Conservation (phyloP, 306 rosid species). For the Acacia melanoxylon region DNA sequence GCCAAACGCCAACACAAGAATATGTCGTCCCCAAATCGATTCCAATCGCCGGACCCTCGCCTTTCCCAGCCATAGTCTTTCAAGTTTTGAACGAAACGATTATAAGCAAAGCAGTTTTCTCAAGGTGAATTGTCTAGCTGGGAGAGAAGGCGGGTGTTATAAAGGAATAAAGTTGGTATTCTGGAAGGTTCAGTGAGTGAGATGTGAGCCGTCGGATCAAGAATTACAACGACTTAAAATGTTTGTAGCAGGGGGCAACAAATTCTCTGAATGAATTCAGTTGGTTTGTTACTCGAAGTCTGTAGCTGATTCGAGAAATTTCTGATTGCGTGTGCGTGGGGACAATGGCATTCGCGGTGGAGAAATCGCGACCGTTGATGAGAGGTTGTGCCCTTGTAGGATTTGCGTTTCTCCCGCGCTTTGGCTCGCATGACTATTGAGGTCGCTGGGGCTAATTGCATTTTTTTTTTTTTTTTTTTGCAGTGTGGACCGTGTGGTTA, state of each 20-base stretch:
- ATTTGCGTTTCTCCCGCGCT: constrained; percentile 29
- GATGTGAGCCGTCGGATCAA: constrained; percentile 45
- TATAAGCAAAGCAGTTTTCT: background rate
- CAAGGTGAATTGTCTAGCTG: background rate
- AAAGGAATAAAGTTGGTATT: constrained; percentile 22
- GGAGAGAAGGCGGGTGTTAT: background rate
- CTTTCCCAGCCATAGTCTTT: constrained; percentile 48
- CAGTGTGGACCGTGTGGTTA: background rate
- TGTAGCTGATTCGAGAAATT: constrained; percentile 54
- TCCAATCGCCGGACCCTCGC: constrained; percentile 59
- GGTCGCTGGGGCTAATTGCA: background rate
- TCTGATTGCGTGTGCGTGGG: constrained; percentile 22
- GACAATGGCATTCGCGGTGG: background rate
- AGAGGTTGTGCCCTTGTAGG: background rate
- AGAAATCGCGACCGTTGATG: constrained; percentile 17
- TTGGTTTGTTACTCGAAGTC: background rate
- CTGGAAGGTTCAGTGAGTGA: constrained; percentile 44
- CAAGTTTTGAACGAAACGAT: background rate
- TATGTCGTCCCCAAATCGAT: constrained; percentile 57
- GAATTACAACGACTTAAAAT: constrained; percentile 9
- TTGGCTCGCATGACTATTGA: background rate
- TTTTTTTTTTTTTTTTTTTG: background rate
- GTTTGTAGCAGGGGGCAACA: background rate
- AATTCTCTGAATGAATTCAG: background rate
- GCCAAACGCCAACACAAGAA: constrained; percentile 60